These are phyloP conservation scores for Hyaloscypha variabilis DNA, from an alignment of 495 filamentous ascomycete genomes.

Conservation along the genomic window DNA sequence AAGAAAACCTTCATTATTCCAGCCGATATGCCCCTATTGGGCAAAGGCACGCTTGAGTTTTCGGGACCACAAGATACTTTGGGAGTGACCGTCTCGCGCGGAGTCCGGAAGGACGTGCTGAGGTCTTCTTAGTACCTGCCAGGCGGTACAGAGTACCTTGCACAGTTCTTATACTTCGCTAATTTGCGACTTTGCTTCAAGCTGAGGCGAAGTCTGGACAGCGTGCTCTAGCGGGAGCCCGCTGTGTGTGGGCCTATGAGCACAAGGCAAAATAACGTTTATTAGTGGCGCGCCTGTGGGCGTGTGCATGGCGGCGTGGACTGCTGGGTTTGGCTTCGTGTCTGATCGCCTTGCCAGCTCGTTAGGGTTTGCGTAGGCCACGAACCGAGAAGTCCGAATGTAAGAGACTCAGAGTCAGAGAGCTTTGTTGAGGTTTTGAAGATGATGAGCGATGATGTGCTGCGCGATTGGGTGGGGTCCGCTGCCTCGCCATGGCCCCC, in stretches of 20 bases:
- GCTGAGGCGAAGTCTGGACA: background rate
- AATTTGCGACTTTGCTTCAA: background rate
- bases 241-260: background rate
- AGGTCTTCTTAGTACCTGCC: background rate
- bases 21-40: background rate
- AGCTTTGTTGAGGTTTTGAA: no score
- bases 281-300: background rate
- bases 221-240: background rate
- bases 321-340: background rate
- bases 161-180: background rate
- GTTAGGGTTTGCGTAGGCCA: background rate
- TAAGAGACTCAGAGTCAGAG: no score
- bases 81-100: slow-evolving; percentile 7
- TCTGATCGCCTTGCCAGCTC: slow-evolving; percentile 5
- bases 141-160: background rate
- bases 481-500: background rate
- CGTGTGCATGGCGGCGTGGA: background rate
- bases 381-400: background rate
- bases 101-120: slow-evolving; percentile 15
- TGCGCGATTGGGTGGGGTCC: background rate
- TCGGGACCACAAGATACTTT: background rate
- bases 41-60: background rate
- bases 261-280: background rate
- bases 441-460: background rate
- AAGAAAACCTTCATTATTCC: background rate